A percentile compares a stretch with the other conserved stretches of the same genome.
phyloP scores from a whole-genome alignment of 495 filamentous ascomycete species.

The Stereocaulon alpinum region DNA sequence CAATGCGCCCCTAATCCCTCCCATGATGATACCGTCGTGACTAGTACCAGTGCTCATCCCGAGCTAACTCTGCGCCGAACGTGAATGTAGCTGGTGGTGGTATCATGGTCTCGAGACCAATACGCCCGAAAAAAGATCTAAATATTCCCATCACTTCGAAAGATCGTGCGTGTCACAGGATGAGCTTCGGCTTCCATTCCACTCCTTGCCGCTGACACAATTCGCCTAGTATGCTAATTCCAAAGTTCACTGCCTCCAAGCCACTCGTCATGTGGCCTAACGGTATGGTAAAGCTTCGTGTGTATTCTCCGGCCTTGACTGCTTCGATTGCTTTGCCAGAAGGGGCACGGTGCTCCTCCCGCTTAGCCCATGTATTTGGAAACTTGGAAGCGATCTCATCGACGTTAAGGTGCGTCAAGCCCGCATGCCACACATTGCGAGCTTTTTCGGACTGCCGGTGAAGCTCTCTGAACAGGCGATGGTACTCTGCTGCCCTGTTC shows the following conservation, averaged over 20 bases:
- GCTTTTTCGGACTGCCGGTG: constrained; percentile 22
- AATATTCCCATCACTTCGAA: background rate
- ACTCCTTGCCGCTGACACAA: constrained; percentile 38
- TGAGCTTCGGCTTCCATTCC: constrained; percentile 28
- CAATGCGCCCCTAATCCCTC: background rate
- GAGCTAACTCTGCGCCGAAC: background rate
- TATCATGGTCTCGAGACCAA: background rate
- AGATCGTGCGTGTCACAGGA: background rate
- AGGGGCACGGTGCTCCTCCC: constrained; percentile 27
- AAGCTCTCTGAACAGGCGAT: background rate
- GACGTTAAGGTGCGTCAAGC: constrained; percentile 34
- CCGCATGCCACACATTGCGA: constrained; percentile 37
- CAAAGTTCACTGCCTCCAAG: constrained; percentile 40
- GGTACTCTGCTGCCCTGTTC: constrained; percentile 4
- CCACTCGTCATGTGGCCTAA: constrained; percentile 33
- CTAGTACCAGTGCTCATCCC: background rate
- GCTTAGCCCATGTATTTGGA: constrained; percentile 37
- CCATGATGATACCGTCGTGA: background rate
- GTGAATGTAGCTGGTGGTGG: background rate
- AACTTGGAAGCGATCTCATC: constrained; percentile 35
- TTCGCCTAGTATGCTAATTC: constrained; percentile 35
- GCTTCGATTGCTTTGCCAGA: constrained; percentile 24
- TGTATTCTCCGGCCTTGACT: constrained; percentile 33
- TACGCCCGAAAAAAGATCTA: background rate
- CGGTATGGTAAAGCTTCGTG: constrained; percentile 35